phyloP scores from a whole-genome alignment of 2,329 filamentous ascomycete species.

The Teratosphaeriaceae sp. region DNA sequence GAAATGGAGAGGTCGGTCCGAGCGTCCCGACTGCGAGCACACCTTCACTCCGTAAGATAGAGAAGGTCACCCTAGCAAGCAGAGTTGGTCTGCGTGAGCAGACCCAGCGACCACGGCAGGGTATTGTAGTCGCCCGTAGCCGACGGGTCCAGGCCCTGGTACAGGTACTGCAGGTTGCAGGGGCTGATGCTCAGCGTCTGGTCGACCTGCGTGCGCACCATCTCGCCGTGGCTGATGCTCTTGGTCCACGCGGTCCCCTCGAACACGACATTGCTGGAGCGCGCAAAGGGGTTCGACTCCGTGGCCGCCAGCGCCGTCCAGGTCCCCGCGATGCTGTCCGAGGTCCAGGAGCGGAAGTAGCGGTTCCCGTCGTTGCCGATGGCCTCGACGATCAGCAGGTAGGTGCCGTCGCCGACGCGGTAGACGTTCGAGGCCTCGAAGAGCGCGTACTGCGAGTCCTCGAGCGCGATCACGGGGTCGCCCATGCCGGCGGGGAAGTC shows the following conservation, averaged over 20 bases:
- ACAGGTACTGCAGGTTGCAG: conserved; percentile 31
- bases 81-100: conserved; percentile 15
- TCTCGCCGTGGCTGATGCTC: conserved; percentile 30
- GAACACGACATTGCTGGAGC: conserved; percentile 34
- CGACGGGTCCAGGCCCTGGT: conserved; percentile 33
- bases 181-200: conserved; percentile 32
- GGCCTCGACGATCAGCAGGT: conserved; percentile 36
- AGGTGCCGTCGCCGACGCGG: conserved; percentile 22
- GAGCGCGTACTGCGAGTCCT: conserved; percentile 20
- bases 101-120: conserved; percentile 32
- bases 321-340: conserved; percentile 24
- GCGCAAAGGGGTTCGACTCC: conserved; percentile 33
- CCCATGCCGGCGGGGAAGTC: conserved; percentile 33
- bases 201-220: conserved; percentile 30
- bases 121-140: conserved; percentile 29
- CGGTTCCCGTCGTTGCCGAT: conserved; percentile 29
- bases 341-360: conserved; percentile 37
- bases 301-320: conserved; percentile 33
- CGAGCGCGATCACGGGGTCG: conserved; percentile 31
- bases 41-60: no score
- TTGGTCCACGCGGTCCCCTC: conserved; percentile 30
- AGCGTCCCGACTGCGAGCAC: no score
- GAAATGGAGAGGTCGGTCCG: no score
- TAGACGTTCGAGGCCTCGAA: conserved; percentile 37
- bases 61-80: no score